Base-by-base conservation (phyloP, 352 stramenopile genomes). In the Pythium apleroticum region DNA sequence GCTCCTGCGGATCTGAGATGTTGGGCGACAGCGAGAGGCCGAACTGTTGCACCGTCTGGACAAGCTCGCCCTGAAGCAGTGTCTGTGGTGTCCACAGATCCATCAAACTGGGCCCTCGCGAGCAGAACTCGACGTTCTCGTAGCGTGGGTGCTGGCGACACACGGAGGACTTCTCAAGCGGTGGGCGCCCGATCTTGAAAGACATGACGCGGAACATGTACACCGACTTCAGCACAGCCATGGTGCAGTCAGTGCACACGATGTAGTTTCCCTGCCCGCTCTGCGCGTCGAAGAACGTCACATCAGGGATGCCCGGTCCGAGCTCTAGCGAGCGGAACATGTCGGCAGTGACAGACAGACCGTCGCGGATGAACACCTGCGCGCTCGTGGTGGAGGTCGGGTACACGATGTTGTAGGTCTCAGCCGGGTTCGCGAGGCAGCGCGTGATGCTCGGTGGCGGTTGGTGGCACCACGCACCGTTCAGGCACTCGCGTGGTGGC, bases 271-370 rank as follows among this genome's bases (percentile, higher is more conserved):
- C 57, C 15, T 15, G 11, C 12, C 57, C 57, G 24, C 37, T 41
- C 31, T 22, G 57, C 22, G 9, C 20, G 57, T 65, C 57, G 25
- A 65, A 65, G 48, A 65, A 57, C 31, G 57, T 43, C 30, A 65
- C 49, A 4, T 57, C 20, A 2, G 57, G 57, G 11, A 57, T 15
- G 27, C 17, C 33, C 0, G 46, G 43, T 15, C 57, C 46, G 7
- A 62, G 37, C 27, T 52, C 55, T 1, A 62, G 39, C 39, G 55
- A n/a, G 39, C 55, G 55, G 41, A 62, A 62, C 55, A 62, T 62
- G 1, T 25, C 41, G 14, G 22, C 25, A 15, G 46, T 33, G 46
- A 53, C 46, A 2, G 46, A 53, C 9, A 53, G 46, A 33, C 46
- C 46, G 22, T 53, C 46, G 12, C 24, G 22, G 46, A 53, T 53